A percentile compares a stretch with the other conserved stretches of the same genome.
Evolutionary conservation across 2,329 filamentous ascomycete genomes (phyloP).

Genomic region (Pestalotiopsis sp.): DNA sequence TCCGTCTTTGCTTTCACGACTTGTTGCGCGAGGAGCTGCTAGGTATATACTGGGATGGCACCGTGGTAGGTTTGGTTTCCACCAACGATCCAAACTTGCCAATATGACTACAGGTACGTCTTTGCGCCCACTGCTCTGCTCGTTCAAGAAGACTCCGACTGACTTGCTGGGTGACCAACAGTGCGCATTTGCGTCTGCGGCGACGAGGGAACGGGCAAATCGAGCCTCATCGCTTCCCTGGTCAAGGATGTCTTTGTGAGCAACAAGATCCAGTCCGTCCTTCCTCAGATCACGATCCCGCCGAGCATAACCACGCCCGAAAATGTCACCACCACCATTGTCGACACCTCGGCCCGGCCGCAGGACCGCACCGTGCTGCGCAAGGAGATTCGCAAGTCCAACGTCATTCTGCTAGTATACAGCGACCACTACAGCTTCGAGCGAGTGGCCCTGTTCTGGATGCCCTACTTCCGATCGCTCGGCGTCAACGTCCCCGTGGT

Average conservation of each 20-base stretch:
- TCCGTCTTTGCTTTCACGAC: slow-evolving; percentile 18
- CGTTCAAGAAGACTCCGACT: not conserved
- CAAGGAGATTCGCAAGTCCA: slow-evolving; percentile 94
- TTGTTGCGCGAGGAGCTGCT: not conserved
- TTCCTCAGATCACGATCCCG: slow-evolving; percentile 93
- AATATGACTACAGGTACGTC: slow-evolving; percentile 20
- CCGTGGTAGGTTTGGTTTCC: slow-evolving; percentile 8
- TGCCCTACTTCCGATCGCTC: slow-evolving; percentile 95
- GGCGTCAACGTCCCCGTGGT: slow-evolving; percentile 99
- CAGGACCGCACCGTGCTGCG: slow-evolving; percentile 89
- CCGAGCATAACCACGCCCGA: slow-evolving; percentile 91
- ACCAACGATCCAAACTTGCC: not conserved
- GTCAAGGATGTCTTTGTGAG: slow-evolving; percentile 97
- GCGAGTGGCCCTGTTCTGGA: slow-evolving; percentile 94
- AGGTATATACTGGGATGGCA: slow-evolving; percentile 15
- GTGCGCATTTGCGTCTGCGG: slow-evolving; percentile 96
- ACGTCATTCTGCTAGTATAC: slow-evolving; percentile 95
- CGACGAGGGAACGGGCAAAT: slow-evolving; percentile 94
- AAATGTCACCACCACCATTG: slow-evolving; percentile 95
- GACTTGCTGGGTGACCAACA: slow-evolving; percentile 21
- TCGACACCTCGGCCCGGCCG: slow-evolving; percentile 94
- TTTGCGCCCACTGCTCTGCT: not conserved
- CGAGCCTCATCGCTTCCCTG: slow-evolving; percentile 88
- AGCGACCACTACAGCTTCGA: slow-evolving; percentile 99
- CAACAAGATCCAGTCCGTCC: slow-evolving; percentile 91